Percentiles rank a stretch among this genome's conserved stretches.
These are phyloP conservation scores for Phytophthora vignae DNA, from an alignment of 352 stramenopile species.

Conservation along the genomic window DNA sequence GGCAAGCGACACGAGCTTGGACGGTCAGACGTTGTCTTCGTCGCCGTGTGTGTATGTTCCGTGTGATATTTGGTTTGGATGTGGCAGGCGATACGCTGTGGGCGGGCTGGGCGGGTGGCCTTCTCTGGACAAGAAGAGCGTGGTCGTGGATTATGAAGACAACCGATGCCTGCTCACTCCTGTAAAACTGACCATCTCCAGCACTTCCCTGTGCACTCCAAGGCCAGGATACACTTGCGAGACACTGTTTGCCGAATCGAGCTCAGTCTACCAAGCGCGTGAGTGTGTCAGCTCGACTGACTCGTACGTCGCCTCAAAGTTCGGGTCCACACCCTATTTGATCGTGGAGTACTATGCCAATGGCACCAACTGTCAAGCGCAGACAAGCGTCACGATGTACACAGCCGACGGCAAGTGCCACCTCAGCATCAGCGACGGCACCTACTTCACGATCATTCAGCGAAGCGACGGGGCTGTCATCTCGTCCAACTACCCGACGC, in stretches of 20 bases:
- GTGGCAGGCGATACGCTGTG: conserved; percentile 4
- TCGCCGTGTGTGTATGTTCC: conserved; percentile 1
- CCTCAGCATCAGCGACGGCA: not conserved
- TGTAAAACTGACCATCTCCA: not conserved
- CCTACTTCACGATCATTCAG: not conserved
- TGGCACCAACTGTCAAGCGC: not conserved
- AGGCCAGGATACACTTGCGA: not conserved
- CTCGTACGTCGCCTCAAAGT: not conserved
- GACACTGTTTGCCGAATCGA: not conserved
- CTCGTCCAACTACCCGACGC: conserved; percentile 6
- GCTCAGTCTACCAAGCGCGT: not conserved
- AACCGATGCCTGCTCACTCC: not conserved
- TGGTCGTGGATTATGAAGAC: conserved; percentile 7
- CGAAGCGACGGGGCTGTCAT: conserved; percentile 1
- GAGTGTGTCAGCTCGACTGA: not conserved
- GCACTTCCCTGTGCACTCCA: not conserved
- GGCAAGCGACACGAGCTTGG: conserved; percentile 5
- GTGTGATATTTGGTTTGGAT: conserved; percentile 4
- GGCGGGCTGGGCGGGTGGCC: conserved; percentile 5
- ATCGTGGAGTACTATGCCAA: conserved; percentile 4
- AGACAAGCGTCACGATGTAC: conserved; percentile 6
- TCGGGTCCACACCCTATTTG: conserved; percentile 8
- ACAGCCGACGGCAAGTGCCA: conserved; percentile 15
- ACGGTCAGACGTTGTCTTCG: conserved; percentile 4
- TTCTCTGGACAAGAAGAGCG: conserved; percentile 9